Evolutionary conservation across 2,329 filamentous ascomycete genomes (phyloP), one percentile per base, ranked within the genome.

Genomic region (Arthrocladium fulminans): DNA sequence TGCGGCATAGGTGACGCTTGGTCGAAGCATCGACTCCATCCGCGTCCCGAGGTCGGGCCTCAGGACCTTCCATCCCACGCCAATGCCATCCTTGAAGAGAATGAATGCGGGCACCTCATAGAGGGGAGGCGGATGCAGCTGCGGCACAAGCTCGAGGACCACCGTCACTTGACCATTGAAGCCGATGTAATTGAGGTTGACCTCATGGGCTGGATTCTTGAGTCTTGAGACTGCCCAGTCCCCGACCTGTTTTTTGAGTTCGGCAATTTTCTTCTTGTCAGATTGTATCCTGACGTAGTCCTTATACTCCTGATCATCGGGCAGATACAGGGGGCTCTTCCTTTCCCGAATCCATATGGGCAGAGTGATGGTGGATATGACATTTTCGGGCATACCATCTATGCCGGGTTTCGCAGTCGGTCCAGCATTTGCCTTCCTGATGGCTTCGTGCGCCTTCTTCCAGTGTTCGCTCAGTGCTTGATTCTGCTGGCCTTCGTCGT

Each of bases 231-330:
- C n/a, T 3, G 43, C 34, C 22, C 27, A 19, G 25, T 48, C 15
- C 15, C 35, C 30, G 22, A 57, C 51, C 5, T 47, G 30, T 7
- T 17, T 27, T 23, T 51, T 51, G 12, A 59, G 24, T 3, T 51
- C 49, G n/a, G 45, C 30, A 15, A 53, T 15, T 15, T 47, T 42
- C 37, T 56, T 56, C 43, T 54, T 30, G 47, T 59, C 56, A 15
- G 47, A 42, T 19, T 52, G 43, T 15, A 58, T 35, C 19, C 43
- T 47, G 39, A 52, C 53, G 38, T 51, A 56, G 22, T 51, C 50
- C 29, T 56, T 52, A 53, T 47, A 57, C 19, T 55, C 55, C 13
- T 51, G 54, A 46, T 58, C 56, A 15, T 52, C 47, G 2, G 54
- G 35, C 8, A 29, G 40, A 34, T 55, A 57, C 4, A 38, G 23